Conservation (phyloP, 768 basidiomycete genomes). For the Macrocybe gigantea region DNA sequence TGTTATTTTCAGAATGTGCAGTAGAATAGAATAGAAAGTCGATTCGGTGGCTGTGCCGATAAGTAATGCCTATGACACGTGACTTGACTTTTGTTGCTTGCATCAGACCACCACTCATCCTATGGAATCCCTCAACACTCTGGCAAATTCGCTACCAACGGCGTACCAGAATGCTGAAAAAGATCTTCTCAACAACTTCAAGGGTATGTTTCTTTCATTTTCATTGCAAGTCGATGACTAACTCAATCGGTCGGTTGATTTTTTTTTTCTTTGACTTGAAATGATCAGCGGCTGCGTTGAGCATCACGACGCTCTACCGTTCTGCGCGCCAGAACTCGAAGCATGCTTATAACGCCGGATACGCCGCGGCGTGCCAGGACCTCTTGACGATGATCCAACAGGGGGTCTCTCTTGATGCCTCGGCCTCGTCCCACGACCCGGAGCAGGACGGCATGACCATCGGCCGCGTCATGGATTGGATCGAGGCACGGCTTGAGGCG, state of each 20-base stretch:
- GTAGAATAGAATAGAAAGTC: too few species aligned
- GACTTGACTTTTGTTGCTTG: conserved; percentile 9
- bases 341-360: conserved; percentile 76
- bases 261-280: not conserved
- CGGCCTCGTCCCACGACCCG: conserved; percentile 37
- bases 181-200: conserved; percentile 76
- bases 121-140: conserved; percentile 77
- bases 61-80: too few species aligned
- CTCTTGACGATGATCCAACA: conserved; percentile 79
- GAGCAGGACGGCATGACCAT: conserved; percentile 64
- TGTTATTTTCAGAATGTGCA: too few species aligned
- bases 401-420: conserved; percentile 56
- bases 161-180: conserved; percentile 77
- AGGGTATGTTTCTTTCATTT: conserved; percentile 39
- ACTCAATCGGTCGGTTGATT: conserved; percentile 7
- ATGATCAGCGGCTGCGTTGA: conserved; percentile 66
- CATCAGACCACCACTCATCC: not conserved
- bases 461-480: conserved; percentile 80
- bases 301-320: conserved; percentile 80
- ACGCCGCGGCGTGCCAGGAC: conserved; percentile 75
- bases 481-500: conserved; percentile 75
- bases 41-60: too few species aligned
- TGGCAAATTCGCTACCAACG: conserved; percentile 67
- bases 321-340: conserved; percentile 75
- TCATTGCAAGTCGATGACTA: conserved; percentile 11